Percentiles rank a stretch among this genome's conserved stretches.
phyloP scores from a whole-genome alignment of 2,329 filamentous ascomycete species.

The Exophiala bonariae region DNA sequence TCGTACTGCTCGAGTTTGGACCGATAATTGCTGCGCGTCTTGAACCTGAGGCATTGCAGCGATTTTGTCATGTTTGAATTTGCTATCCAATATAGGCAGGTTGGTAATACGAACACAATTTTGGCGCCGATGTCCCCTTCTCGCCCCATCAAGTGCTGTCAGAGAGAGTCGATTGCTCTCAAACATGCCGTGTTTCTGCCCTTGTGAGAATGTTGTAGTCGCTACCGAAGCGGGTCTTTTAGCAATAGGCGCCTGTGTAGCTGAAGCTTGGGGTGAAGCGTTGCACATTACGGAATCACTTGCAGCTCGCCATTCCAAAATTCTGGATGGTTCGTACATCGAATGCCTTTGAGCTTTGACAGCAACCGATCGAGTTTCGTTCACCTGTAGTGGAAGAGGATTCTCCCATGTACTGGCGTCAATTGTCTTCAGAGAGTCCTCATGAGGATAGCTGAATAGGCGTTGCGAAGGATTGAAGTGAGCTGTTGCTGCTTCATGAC shows the following conservation, averaged over 20 bases:
- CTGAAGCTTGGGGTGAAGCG: no score
- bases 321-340: constrained; percentile 21
- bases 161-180: constrained; percentile 13
- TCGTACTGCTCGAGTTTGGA: no score
- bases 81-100: constrained; percentile 10
- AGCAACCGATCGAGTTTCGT: constrained; percentile 5
- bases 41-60: constrained; percentile 7
- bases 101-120: constrained; percentile 42
- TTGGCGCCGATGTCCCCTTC: constrained; percentile 41
- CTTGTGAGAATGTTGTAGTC: constrained; percentile 22
- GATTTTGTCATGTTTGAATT: neutral
- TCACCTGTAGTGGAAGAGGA: constrained; percentile 4
- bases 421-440: constrained; percentile 19
- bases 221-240: constrained; percentile 25
- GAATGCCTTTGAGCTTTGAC: constrained; percentile 11
- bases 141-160: constrained; percentile 13
- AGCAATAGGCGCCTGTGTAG: neutral
- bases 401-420: constrained; percentile 18
- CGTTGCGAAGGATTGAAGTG: neutral
- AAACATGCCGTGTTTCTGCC: constrained; percentile 14
- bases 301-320: constrained; percentile 12
- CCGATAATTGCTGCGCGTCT: constrained; percentile 11
- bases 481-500: neutral
- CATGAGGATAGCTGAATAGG: constrained; percentile 5
- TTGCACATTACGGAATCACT: constrained; percentile 17